phyloP scores from a whole-genome alignment of 2,329 filamentous ascomycete species.

The Neonectria faginata region DNA sequence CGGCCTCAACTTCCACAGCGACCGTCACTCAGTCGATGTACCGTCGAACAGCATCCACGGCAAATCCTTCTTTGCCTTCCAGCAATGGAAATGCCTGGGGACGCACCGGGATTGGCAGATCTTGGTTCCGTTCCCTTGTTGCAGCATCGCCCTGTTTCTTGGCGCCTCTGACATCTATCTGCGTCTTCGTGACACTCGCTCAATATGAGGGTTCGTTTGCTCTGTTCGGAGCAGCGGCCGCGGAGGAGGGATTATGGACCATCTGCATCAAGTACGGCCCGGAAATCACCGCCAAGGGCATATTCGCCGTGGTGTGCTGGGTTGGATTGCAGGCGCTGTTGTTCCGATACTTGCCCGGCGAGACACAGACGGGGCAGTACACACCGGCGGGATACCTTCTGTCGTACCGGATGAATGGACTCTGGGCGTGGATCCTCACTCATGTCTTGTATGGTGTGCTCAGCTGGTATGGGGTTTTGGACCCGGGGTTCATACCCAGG shows the following conservation, averaged over 20 bases:
- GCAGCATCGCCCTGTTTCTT: constrained; percentile 41
- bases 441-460: constrained; percentile 48
- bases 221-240: constrained; percentile 17
- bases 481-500: constrained; percentile 55
- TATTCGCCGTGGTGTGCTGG: constrained; percentile 27
- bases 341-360: constrained; percentile 30
- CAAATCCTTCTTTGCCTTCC: background rate
- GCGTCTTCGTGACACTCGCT: constrained; percentile 40
- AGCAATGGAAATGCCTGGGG: constrained; percentile 37
- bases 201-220: constrained; percentile 39
- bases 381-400: constrained; percentile 58
- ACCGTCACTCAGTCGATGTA: background rate
- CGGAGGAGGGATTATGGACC: constrained; percentile 34
- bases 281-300: constrained; percentile 31
- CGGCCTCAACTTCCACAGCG: constrained; percentile 20
- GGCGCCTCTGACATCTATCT: constrained; percentile 39
- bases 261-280: constrained; percentile 35
- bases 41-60: background rate
- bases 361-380: constrained; percentile 50
- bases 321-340: constrained; percentile 33
- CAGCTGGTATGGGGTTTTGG: constrained; percentile 47
- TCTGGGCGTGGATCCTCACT: constrained; percentile 54
- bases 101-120: constrained; percentile 39
- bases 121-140: constrained; percentile 40
- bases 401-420: constrained; percentile 57